phyloP scores from a whole-genome alignment of 805 yeast species.

The Allodekkera sacchari region DNA sequence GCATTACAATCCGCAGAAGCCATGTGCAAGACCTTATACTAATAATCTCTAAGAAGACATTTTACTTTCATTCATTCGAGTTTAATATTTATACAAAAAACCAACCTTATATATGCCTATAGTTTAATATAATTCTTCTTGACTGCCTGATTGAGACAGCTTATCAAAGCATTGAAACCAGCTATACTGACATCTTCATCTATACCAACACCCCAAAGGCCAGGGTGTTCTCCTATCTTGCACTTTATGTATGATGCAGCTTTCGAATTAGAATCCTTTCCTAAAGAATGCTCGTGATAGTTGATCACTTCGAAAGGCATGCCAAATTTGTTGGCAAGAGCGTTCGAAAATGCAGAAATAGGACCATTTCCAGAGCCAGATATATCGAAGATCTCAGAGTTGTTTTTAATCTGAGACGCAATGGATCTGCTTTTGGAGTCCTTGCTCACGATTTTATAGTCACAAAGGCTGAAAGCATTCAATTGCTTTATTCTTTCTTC shows the following conservation, averaged over 20 bases:
- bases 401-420: constrained; percentile 40
- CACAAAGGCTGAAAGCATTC: constrained; percentile 16
- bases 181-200: constrained; percentile 51
- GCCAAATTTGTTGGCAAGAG: constrained; percentile 41
- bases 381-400: constrained; percentile 24
- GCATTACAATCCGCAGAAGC: neutral
- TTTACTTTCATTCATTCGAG: neutral
- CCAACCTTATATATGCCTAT: neutral
- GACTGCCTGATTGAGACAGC: constrained; percentile 33
- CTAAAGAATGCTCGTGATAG: constrained; percentile 76
- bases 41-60: neutral
- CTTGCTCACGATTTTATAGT: constrained; percentile 22
- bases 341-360: constrained; percentile 64
- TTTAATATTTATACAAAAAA: neutral
- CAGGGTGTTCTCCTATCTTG: constrained; percentile 3
- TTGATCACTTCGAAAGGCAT: constrained; percentile 51
- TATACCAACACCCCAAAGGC: constrained; percentile 49
- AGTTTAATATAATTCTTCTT: constrained; percentile 15
- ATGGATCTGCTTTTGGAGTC: constrained; percentile 34
- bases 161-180: constrained; percentile 40
- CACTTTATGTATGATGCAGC: constrained; percentile 64
- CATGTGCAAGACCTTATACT: neutral
- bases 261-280: constrained; percentile 57
- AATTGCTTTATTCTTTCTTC: constrained; percentile 9
- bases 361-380: constrained; percentile 77